phyloP scores from a whole-genome alignment of 257 asterid species.

The Solanum pimpinellifolium region DNA sequence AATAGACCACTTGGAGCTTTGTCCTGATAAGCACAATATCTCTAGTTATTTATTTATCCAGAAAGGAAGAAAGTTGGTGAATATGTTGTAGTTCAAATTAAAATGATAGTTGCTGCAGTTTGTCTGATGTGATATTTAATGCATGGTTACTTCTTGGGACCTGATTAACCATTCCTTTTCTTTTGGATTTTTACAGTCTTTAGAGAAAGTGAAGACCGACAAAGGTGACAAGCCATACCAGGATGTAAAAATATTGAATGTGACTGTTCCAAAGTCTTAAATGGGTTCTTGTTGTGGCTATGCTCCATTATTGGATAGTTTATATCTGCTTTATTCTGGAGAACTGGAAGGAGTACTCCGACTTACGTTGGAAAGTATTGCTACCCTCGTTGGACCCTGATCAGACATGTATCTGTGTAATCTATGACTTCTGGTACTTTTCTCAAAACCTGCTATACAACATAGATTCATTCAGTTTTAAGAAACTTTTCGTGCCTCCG shows the following conservation, averaged over 20 bases:
- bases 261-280: conserved; percentile 65
- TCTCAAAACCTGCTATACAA: background rate
- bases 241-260: conserved; percentile 89
- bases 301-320: background rate
- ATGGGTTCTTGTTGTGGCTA: background rate
- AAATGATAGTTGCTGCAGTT: background rate
- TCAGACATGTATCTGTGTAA: background rate
- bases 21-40: background rate
- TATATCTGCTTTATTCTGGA: background rate
- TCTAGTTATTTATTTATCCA: background rate
- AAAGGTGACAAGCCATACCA: conserved; percentile 80
- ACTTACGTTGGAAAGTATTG: background rate
- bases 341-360: background rate
- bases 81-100: background rate
- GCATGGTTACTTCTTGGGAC: background rate
- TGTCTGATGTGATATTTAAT: background rate
- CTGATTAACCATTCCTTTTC: background rate
- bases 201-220: conserved; percentile 95
- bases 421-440: background rate
- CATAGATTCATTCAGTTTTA: background rate
- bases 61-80: background rate
- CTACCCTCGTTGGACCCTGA: background rate
- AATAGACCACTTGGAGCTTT: background rate
- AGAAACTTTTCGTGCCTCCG: background rate
- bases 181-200: conserved; percentile 35